A percentile compares a stretch with the other conserved stretches of the same genome.
Conservation (phyloP, 495 filamentous ascomycete species). For the Aspergillus olivimuriae region DNA sequence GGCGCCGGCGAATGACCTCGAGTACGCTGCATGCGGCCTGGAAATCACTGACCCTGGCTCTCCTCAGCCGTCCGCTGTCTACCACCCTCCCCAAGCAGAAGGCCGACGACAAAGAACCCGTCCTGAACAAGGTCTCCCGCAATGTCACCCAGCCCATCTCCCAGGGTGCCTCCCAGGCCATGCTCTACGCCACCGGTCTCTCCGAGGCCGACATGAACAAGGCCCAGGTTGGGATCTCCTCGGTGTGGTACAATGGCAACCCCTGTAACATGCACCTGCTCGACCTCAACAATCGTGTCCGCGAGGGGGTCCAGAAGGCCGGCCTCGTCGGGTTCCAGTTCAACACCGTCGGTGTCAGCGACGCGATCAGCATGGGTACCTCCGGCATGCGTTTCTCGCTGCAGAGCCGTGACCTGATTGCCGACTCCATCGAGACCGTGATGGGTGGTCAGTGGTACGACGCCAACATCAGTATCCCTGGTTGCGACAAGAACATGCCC, state of each 20-base stretch:
- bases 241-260: conserved; percentile 83
- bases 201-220: conserved; percentile 81
- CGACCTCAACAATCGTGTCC: conserved; percentile 74
- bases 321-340: conserved; percentile 85
- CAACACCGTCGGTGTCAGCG: conserved; percentile 94
- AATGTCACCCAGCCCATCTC: conserved; percentile 91
- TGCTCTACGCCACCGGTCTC: conserved; percentile 94
- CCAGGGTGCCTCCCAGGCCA: conserved; percentile 96
- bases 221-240: conserved; percentile 94
- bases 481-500: conserved; percentile 99
- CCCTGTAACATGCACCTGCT: conserved; percentile 99
- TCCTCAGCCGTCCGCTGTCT: conserved; percentile 46
- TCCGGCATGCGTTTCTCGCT: conserved; percentile 87
- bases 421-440: conserved; percentile 96
- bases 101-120: conserved; percentile 29
- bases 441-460: conserved; percentile 99
- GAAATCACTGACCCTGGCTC: no score
- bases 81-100: conserved; percentile 39
- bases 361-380: conserved; percentile 53
- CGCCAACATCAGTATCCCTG: conserved; percentile 95
- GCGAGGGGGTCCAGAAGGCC: conserved; percentile 75
- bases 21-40: no score
- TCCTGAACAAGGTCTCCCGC: conserved; percentile 74
- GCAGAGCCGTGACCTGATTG: conserved; percentile 92
- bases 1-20: not conserved